Base-by-base conservation (phyloP, 2,329 filamentous ascomycete species). In the Diaporthe amygdali region DNA sequence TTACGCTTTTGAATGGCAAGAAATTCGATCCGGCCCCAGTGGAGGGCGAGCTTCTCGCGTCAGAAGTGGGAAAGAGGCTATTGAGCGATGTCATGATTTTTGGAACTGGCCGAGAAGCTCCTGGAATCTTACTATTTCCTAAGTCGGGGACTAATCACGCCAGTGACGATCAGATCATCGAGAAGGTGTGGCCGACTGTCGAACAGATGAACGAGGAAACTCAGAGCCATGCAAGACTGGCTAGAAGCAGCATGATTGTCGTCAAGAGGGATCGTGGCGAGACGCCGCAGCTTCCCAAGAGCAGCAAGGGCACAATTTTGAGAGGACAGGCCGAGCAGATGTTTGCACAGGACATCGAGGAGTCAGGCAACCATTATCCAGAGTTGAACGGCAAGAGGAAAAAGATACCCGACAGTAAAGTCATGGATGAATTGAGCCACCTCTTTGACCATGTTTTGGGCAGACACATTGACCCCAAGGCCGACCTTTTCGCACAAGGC, bases 11-110 rank as follows among this genome's bases (percentile, higher is more conserved):
- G 12, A 93, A 90, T 8, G 91, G 91, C 2, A 92, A 92, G 81
- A 93, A 93, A 74, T 92, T 93, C 72, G 90, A 92, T 74, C 90
- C 91, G 1, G 86, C 87, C 2, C 87, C 88, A 0, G 77, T 92
- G 3, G 91, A 93, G 77, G 86, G 84, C 2, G 83, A 82, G 0
- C 84, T 92, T 5, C 78, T 84, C 1, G 81, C 84, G 1, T 73
- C 71, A 3, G 49, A 49, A 1, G 56, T 32, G 14, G 84, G 84
- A 0, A 77, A 77, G 14, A 74, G 78, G 2, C 34, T 85, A 1
- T 74, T 92, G 0, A 77, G 81, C 2, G 90, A 92, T 70, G 87
- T 86, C 0, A 78, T 92, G 27, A 84, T 93, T 12, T 92, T 93
- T 75, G 91, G 91, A 0, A 85, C 86, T n/a, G 86, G 86, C 0